These are phyloP conservation scores for Sarocladium strictum DNA, from an alignment of 2,329 filamentous ascomycete genomes.

Conservation along the genomic window DNA sequence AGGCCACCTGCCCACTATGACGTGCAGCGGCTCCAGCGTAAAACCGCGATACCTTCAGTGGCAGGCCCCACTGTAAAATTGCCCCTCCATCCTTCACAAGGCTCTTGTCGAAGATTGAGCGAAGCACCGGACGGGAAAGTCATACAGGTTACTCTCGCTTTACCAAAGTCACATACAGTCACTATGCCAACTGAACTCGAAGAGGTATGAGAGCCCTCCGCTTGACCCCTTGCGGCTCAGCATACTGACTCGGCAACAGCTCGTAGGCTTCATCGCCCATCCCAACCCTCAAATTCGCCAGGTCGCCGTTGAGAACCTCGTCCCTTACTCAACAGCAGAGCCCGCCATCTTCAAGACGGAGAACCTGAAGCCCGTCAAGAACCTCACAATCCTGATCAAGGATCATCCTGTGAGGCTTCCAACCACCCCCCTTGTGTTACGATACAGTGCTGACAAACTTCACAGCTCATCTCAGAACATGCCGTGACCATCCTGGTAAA, in stretches of 20 bases:
- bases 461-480: constrained; percentile 83
- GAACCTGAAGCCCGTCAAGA: constrained; percentile 70
- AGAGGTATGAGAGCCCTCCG: constrained; percentile 57
- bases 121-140: constrained; percentile 10
- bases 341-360: constrained; percentile 79
- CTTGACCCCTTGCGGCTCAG: not conserved
- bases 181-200: constrained; percentile 70
- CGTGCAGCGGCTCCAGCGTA: constrained; percentile 4
- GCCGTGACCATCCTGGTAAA: constrained; percentile 88
- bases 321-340: constrained; percentile 71
- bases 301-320: constrained; percentile 77
- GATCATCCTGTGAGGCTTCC: constrained; percentile 67
- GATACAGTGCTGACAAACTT: too few relatives aligned
- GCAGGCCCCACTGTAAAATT: constrained; percentile 8
- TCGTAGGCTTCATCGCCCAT: constrained; percentile 89
- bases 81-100: constrained; percentile 11
- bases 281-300: constrained; percentile 87
- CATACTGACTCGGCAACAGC: constrained; percentile 39
- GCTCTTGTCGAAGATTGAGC: not conserved
- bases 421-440: too few relatives aligned
- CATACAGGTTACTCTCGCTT: constrained; percentile 8
- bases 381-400: constrained; percentile 79
- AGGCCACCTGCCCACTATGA: not conserved
- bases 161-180: not conserved
- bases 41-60: constrained; percentile 6